Base-by-base conservation (phyloP, 192 early-diverging fungal genomes). In the Coemansia sp. region DNA sequence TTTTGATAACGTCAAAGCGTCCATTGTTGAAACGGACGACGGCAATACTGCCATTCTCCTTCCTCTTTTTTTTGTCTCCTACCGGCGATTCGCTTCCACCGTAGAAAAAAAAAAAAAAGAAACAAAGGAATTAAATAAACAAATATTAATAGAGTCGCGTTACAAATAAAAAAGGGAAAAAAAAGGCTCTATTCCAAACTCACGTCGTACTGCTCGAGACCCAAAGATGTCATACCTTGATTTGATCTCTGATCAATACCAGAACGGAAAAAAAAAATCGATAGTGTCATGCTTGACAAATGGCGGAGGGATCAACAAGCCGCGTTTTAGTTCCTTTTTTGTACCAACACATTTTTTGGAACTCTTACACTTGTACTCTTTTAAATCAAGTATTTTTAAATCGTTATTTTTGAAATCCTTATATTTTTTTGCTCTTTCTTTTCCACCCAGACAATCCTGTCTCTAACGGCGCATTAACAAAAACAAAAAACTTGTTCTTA, bases 1-100 rank as follows among this genome's bases (percentile, higher is more conserved):
- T 40, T 80, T 76, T 2, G 82, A 85, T 34, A 79, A 77, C 55
- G 82, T 79, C 67, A 77, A 68, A 11, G 77, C 78, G 75, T 77
- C 70, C 77, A 80, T 79, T 9, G 72, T 62, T 2, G 78, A 72
- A 2, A 79, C 77, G 15, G 72, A 76, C 41, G 74, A 67, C 42
- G 54, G 65, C 52, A 68, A 40, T 2, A 29, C 33, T 13, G 65
- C 7, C 59, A 67, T 67, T 64, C 27, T 29, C 54, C 24, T n/a
- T 60, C 57, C 24, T 27, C 24, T 10, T 24, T 54, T 5, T 31
- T 5, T 13, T 8, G 7, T 24, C 22, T 24, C 27, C 27, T 38
- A 38, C 52, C 0, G 24, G 22, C 22, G 29, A 57, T 31, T 57
- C 54, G 54, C 22, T 52, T 52, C 49, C 49, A 16, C 43, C 43